A percentile compares a stretch with the other conserved stretches of the same genome.
phyloP scores from a whole-genome alignment of 2,329 filamentous ascomycete species.

The Monosporascus sp. region DNA sequence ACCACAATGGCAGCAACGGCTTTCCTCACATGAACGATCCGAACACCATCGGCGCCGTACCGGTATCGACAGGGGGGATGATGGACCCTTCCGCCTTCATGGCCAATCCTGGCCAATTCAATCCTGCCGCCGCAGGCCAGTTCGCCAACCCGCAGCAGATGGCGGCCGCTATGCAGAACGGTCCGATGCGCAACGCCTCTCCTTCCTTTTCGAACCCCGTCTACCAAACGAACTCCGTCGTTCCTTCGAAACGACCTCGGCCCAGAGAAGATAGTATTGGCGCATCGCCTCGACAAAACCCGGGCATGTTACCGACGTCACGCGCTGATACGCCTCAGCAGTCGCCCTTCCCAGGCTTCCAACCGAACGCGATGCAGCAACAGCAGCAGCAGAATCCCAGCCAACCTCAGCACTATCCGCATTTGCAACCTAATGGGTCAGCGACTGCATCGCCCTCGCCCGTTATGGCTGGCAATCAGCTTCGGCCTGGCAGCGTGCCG shows the following conservation, averaged over 20 bases:
- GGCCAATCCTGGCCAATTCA: slow-evolving; percentile 55
- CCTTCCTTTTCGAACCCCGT: slow-evolving; percentile 71
- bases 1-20: slow-evolving; percentile 65
- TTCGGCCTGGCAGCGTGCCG: slow-evolving; percentile 63
- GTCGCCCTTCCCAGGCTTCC: slow-evolving; percentile 65
- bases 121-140: slow-evolving; percentile 44
- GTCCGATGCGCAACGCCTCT: slow-evolving; percentile 76
- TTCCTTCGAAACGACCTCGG: slow-evolving; percentile 83
- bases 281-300: slow-evolving; percentile 72
- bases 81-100: slow-evolving; percentile 63
- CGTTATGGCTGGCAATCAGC: slow-evolving; percentile 74
- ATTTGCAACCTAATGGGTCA: slow-evolving; percentile 75
- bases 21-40: slow-evolving; percentile 61
- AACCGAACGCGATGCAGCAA: slow-evolving; percentile 55
- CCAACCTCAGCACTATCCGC: slow-evolving; percentile 69
- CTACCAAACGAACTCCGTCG: slow-evolving; percentile 79
- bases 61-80: slow-evolving; percentile 36
- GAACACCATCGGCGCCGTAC: slow-evolving; percentile 43
- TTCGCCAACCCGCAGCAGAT: slow-evolving; percentile 55
- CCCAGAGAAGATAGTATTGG: slow-evolving; percentile 79
- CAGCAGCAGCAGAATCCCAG: slow-evolving; percentile 48
- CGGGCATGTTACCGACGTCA: slow-evolving; percentile 70
- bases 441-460: slow-evolving; percentile 87
- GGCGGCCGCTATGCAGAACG: slow-evolving; percentile 66
- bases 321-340: slow-evolving; percentile 91